Conservation (phyloP, 23 red algal species). For the Gracilaria domingensis region DNA sequence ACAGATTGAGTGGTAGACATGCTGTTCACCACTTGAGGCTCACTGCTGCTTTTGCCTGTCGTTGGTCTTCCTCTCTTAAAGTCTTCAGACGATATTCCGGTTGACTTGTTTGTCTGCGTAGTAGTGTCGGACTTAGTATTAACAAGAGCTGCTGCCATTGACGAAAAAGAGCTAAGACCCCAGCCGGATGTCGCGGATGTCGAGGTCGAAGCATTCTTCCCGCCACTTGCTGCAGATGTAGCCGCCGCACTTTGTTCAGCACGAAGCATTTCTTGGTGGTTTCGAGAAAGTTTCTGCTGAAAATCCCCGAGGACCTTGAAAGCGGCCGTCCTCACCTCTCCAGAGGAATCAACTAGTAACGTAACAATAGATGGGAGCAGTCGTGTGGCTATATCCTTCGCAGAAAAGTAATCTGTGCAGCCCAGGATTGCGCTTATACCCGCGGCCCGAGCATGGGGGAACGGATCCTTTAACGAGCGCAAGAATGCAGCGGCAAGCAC, state of each 20-base stretch:
- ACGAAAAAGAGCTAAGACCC: slow-evolving; percentile 75
- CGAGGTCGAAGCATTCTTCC: background rate
- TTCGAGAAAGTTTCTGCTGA: slow-evolving; percentile 33
- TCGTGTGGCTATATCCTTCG: slow-evolving; percentile 75
- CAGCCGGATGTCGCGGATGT: slow-evolving; percentile 41
- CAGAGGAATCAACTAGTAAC: slow-evolving; percentile 68
- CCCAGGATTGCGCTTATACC: slow-evolving; percentile 78
- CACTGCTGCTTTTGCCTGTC: background rate
- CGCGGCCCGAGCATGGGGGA: slow-evolving; percentile 88
- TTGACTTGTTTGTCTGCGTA: slow-evolving; percentile 24
- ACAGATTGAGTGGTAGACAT: background rate
- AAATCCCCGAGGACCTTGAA: slow-evolving; percentile 73
- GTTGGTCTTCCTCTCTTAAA: slow-evolving; percentile 25
- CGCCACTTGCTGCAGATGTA: background rate
- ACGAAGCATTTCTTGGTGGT: slow-evolving; percentile 56
- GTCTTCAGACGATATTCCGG: slow-evolving; percentile 65
- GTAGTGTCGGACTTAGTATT: slow-evolving; percentile 5
- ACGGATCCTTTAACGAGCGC: slow-evolving; percentile 92
- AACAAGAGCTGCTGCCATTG: slow-evolving; percentile 64
- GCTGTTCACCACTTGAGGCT: background rate
- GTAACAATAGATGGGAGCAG: slow-evolving; percentile 76
- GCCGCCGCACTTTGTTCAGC: slow-evolving; percentile 31
- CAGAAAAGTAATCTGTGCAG: slow-evolving; percentile 64
- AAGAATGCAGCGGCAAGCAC: slow-evolving; percentile 93
- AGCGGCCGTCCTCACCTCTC: slow-evolving; percentile 69